Evolutionary conservation across 2,329 filamentous ascomycete species (phyloP).

Genomic region (Herpotrichia juniperi): DNA sequence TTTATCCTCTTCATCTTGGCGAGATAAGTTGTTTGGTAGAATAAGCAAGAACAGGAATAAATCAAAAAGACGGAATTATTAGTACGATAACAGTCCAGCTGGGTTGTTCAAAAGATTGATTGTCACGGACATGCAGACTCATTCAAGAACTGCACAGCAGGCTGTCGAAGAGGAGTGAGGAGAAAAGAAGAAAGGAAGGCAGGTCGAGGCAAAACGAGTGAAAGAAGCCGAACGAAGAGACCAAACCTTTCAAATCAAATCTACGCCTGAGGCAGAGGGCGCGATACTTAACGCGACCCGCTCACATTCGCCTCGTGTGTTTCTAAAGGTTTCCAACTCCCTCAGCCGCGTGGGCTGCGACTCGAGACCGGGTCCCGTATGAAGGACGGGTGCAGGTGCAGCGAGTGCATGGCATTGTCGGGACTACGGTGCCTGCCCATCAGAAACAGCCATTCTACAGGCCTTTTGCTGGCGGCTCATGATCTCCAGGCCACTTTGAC

Average conservation of each 20-base stretch:
- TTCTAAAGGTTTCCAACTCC: slow-evolving; percentile 34
- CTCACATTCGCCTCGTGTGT: slow-evolving; percentile 27
- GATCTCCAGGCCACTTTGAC: slow-evolving; percentile 22
- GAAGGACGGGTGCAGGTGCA: slow-evolving; percentile 23
- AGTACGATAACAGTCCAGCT: slow-evolving; percentile 45
- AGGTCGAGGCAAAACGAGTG: slow-evolving; percentile 19
- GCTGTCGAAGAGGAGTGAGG: slow-evolving; percentile 27
- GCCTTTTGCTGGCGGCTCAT: slow-evolving; percentile 20
- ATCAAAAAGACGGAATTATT: slow-evolving; percentile 21
- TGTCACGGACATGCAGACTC: slow-evolving; percentile 42
- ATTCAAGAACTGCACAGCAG: slow-evolving; percentile 45
- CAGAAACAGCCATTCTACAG: slow-evolving; percentile 13
- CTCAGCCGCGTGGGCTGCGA: slow-evolving; percentile 32
- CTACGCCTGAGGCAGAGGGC: slow-evolving; percentile 30
- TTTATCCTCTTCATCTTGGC: slow-evolving; percentile 38
- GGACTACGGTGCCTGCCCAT: slow-evolving; percentile 24
- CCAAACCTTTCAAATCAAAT: slow-evolving; percentile 37
- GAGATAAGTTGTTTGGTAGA: slow-evolving; percentile 5
- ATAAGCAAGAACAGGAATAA: slow-evolving; percentile 1
- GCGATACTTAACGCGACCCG: slow-evolving; percentile 21
- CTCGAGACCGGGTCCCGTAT: slow-evolving; percentile 27
- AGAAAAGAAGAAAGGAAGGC: slow-evolving; percentile 22
- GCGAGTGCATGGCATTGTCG: slow-evolving; percentile 31
- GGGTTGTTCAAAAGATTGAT: slow-evolving; percentile 27
- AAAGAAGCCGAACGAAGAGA: slow-evolving; percentile 28